These are phyloP conservation scores for Mycena rebaudengoi DNA, from an alignment of 768 basidiomycete genomes.

Conservation along the genomic window DNA sequence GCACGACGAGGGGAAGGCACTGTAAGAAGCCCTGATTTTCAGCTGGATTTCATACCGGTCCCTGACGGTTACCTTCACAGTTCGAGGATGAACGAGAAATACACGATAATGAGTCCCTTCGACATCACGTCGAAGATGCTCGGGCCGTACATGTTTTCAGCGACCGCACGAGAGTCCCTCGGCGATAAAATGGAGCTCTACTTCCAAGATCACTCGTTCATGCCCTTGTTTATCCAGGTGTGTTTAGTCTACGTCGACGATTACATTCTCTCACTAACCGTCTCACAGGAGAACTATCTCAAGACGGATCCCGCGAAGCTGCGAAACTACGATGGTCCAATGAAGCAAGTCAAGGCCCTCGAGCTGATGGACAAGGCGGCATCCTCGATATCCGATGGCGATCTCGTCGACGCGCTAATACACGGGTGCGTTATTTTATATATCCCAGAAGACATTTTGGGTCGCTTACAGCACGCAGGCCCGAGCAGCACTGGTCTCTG, in stretches of 20 bases:
- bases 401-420: slow-evolving; percentile 91
- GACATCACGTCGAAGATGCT: slow-evolving; percentile 89
- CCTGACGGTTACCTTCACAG: slow-evolving; percentile 47
- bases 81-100: slow-evolving; percentile 91
- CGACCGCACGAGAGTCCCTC: slow-evolving; percentile 81
- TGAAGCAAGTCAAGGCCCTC: slow-evolving; percentile 74
- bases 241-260: background rate
- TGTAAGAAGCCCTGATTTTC: slow-evolving; percentile 62
- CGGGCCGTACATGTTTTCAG: slow-evolving; percentile 90
- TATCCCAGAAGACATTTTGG: too few relatives aligned
- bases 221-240: slow-evolving; percentile 96
- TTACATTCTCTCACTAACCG: background rate
- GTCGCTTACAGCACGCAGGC: too few relatives aligned
- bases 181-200: slow-evolving; percentile 95
- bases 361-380: slow-evolving; percentile 88
- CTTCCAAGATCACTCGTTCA: slow-evolving; percentile 94
- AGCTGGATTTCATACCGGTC: background rate
- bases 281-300: slow-evolving; percentile 89
- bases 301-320: slow-evolving; percentile 78
- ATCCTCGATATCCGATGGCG: slow-evolving; percentile 93
- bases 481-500: slow-evolving; percentile 95
- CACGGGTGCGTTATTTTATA: slow-evolving; percentile 70
- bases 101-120: slow-evolving; percentile 90
- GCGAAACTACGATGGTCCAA: slow-evolving; percentile 67
- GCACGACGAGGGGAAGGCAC: slow-evolving; percentile 90